Base-by-base conservation (phyloP, 2,329 filamentous ascomycete genomes). In the Penicillium sp. region DNA sequence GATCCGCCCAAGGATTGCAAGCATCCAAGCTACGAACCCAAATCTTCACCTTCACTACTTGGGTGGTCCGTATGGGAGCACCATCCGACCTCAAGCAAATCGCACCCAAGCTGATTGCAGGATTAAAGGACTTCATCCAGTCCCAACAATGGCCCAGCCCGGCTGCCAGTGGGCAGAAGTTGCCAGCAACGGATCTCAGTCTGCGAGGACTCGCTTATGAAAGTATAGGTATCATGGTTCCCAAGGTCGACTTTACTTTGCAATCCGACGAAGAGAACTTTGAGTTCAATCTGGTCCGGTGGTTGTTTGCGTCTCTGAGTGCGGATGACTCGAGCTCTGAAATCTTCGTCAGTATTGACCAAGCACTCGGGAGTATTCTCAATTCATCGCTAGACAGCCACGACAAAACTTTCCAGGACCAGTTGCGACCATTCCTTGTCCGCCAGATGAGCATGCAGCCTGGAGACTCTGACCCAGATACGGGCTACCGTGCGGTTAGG, bases 121-220 rank as follows among this genome's bases (percentile, higher is more conserved):
- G 86, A 43, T 77, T 97, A 64, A 83, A 83, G 59, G 81, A 84
- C 22, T 97, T 91, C 67, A 86, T 96, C 51, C 82, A 88, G 59
- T 81, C 83, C 31, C 90, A 95, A 71, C 92, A 92, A 5, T 97
- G 92, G 92, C 92, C 92, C 2, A 77, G 77, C 18, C 83, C 87
- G 1, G 75, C 76, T 34, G 69, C 72, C 4, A 74, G 66, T 49
- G 80, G 80, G 43, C 79, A 84, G 49, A 82, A 85, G 60, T 71
- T 80, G 48, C 81, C 83, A 2, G 72, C 79, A 10, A 85, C 88
- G 45, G 84, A 87, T 50, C 77, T 87, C 50, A 81, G 83, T 3
- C 79, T 96, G 42, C 86, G 93, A 39, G 87, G 87, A 5, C 87
- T 89, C 67, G 92, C 89, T 1, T 97, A 97, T 71, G 93, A 97